phyloP scores from a whole-genome alignment of 495 filamentous ascomycete genomes.

The Hypoxylon cercidicola region DNA sequence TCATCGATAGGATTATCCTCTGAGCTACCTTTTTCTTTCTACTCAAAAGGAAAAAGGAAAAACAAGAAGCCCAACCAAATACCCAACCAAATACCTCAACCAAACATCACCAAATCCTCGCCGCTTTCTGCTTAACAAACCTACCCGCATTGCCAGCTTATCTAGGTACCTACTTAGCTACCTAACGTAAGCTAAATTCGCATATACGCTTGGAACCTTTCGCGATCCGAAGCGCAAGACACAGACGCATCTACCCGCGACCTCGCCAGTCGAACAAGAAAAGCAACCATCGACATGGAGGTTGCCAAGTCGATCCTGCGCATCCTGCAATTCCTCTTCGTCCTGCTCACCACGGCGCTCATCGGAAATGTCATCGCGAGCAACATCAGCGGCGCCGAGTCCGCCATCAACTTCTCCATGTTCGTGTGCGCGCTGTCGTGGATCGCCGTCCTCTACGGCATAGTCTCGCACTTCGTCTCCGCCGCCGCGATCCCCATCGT shows the following conservation, averaged over 20 bases:
- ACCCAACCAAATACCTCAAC: background rate
- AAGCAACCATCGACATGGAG: slow-evolving; percentile 47
- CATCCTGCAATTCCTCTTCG: slow-evolving; percentile 53
- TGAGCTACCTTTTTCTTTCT: background rate
- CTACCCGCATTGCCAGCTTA: too few species aligned
- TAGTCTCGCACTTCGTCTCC: slow-evolving; percentile 47
- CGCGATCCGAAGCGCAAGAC: background rate
- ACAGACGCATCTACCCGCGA: slow-evolving; percentile 4
- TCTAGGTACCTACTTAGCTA: slow-evolving; percentile 7
- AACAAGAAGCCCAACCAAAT: slow-evolving; percentile 15
- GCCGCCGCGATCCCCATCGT: slow-evolving; percentile 49
- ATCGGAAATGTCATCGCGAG: slow-evolving; percentile 62
- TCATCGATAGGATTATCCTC: slow-evolving; percentile 6
- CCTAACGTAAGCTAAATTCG: background rate
- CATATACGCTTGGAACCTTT: background rate
- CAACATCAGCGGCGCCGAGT: slow-evolving; percentile 51
- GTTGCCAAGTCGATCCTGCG: slow-evolving; percentile 52
- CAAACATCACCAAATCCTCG: slow-evolving; percentile 17
- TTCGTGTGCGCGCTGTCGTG: slow-evolving; percentile 59
- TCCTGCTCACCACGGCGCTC: slow-evolving; percentile 57
- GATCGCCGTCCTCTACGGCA: slow-evolving; percentile 52
- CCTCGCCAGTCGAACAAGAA: background rate
- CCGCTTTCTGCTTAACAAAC: too few species aligned
- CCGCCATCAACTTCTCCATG: slow-evolving; percentile 62
- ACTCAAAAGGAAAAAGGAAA: slow-evolving; percentile 7